Conservation (phyloP, 1,284 basidiomycete genomes). For the Marasmius sp. region DNA sequence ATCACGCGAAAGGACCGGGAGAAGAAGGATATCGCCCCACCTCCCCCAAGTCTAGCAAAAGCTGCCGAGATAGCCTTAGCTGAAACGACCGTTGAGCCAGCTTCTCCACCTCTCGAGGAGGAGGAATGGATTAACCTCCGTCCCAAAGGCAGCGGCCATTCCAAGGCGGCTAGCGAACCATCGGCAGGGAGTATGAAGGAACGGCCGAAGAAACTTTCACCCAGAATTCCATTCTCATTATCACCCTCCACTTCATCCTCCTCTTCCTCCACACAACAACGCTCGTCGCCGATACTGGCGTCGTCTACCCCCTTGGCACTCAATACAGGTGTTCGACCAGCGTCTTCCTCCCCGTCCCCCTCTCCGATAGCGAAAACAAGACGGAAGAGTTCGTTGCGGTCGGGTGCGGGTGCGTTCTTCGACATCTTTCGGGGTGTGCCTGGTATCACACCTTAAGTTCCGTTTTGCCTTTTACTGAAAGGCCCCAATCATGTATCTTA, state of each 20-base stretch:
- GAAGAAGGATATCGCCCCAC: neutral
- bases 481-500: too few species aligned
- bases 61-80: neutral
- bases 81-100: neutral
- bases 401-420: neutral
- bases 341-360: neutral
- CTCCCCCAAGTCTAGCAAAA: neutral
- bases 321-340: neutral
- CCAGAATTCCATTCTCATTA: neutral
- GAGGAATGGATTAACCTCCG: neutral
- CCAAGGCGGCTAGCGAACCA: neutral
- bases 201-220: neutral
- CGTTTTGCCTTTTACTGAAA: too few species aligned
- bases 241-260: neutral
- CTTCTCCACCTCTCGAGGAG: neutral
- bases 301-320: neutral
- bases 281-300: neutral
- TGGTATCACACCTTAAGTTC: neutral
- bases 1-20: neutral
- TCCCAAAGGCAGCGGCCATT: neutral
- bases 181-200: neutral
- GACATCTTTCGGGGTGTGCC: neutral
- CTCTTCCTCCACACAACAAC: neutral
- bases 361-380: neutral
- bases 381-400: neutral